Conservation (phyloP, 176 grass and related monocot species). For the Otatea glauca region DNA sequence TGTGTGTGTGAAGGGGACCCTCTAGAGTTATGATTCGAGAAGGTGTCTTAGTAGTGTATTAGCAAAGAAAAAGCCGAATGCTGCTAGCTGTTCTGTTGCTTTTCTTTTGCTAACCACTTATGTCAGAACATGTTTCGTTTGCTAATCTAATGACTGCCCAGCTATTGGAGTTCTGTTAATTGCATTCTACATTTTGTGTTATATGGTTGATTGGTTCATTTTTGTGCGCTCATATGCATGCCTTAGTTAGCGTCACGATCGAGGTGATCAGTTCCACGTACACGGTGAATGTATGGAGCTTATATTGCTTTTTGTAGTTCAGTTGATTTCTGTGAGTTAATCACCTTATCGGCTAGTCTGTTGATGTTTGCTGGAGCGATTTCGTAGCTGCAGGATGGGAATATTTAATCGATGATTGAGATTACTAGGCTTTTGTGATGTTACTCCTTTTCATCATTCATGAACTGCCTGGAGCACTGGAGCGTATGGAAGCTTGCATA, state of each 20-base stretch:
- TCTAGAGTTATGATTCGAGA: constrained; percentile 29
- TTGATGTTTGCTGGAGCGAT: not conserved
- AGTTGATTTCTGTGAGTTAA: not conserved
- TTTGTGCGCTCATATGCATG: not conserved
- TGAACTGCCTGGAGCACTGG: not conserved
- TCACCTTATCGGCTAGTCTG: not conserved
- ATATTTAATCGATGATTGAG: not conserved
- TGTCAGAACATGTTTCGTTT: constrained; percentile 42
- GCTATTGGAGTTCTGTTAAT: constrained; percentile 29
- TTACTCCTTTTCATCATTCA: not conserved
- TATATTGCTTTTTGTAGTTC: not conserved
- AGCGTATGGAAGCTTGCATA: not conserved
- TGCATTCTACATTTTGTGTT: not conserved
- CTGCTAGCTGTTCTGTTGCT: constrained; percentile 41
- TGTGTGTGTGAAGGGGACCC: constrained; percentile 40
- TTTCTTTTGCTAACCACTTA: constrained; percentile 60
- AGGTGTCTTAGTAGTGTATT: constrained; percentile 49
- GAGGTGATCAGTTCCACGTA: not conserved
- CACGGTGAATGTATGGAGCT: not conserved
- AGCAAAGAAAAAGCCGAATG: constrained; percentile 57
- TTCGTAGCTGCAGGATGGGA: not conserved
- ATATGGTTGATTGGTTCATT: not conserved
- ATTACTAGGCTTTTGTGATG: not conserved
- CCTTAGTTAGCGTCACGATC: not conserved
- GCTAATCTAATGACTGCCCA: constrained; percentile 48